These are phyloP conservation scores for Trichoderma sp. DNA, from an alignment of 2,329 filamentous ascomycete species.

Conservation along the genomic window DNA sequence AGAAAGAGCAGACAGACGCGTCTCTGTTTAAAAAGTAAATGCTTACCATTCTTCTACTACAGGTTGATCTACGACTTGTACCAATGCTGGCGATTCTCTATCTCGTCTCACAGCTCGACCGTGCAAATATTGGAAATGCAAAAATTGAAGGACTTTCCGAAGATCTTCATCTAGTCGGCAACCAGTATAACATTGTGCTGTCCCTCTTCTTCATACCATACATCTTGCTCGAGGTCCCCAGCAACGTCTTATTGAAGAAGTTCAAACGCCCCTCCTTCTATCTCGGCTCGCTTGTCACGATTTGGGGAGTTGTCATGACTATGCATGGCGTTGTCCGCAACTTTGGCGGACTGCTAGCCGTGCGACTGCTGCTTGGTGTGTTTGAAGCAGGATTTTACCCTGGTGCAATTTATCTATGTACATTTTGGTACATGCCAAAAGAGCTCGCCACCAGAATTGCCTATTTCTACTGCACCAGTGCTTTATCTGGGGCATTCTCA, in stretches of 20 bases:
- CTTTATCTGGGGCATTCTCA: conserved; percentile 79
- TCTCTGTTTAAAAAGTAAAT: no score
- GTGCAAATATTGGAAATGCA: conserved; percentile 28
- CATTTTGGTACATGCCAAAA: conserved; percentile 84
- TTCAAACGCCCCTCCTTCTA: conserved; percentile 8
- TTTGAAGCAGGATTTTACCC: conserved; percentile 63
- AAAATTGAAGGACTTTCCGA: conserved; percentile 30
- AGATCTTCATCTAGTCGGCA: conserved; percentile 29
- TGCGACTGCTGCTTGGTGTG: conserved; percentile 81
- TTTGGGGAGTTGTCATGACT: conserved; percentile 14
- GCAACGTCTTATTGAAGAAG: conserved; percentile 25
- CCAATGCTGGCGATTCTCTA: conserved; percentile 14
- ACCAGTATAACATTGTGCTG: conserved; percentile 30
- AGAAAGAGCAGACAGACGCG: accelerated
- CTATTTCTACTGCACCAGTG: conserved; percentile 90
- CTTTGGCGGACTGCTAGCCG: conserved; percentile 74
- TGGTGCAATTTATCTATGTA: conserved; percentile 65
- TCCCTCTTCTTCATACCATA: conserved; percentile 32
- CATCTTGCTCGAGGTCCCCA: conserved; percentile 27
- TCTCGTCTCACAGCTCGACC: conserved; percentile 9
- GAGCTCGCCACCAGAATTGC: conserved; percentile 91
- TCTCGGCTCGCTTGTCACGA: neutral
- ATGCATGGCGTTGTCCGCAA: conserved; percentile 75
- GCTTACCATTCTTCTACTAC: neutral
- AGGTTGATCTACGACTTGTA: conserved; percentile 7